Conservation (phyloP, 768 basidiomycete genomes). For the Suillus variegatus region DNA sequence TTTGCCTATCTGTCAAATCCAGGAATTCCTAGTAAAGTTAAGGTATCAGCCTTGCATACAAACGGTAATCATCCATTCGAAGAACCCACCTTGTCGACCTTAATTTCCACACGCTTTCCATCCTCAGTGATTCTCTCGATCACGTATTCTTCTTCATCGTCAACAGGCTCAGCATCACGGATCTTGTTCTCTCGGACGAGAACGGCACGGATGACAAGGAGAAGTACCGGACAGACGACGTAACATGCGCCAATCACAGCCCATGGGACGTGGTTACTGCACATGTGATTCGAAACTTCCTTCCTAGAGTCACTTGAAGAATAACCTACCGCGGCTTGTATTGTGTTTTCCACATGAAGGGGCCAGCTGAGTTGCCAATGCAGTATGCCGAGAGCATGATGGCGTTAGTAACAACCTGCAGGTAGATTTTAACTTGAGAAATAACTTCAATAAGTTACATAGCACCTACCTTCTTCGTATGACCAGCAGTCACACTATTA, state of each 20-base stretch:
- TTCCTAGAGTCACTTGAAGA: neutral
- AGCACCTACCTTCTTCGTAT: constrained; percentile 56
- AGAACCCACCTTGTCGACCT: constrained; percentile 57
- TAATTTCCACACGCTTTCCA: constrained; percentile 52
- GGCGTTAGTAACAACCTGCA: constrained; percentile 51
- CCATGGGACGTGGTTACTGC: constrained; percentile 70
- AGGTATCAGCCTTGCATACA: neutral
- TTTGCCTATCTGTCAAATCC: constrained; percentile 74
- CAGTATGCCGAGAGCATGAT: constrained; percentile 69
- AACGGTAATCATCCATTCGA: neutral
- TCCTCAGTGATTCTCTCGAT: constrained; percentile 47
- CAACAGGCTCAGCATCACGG: constrained; percentile 53
- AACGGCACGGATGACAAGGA: constrained; percentile 44
- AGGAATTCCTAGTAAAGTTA: constrained; percentile 53
- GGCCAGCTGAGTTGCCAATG: constrained; percentile 59
- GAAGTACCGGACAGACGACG: constrained; percentile 43
- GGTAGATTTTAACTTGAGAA: neutral
- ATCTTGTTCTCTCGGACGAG: constrained; percentile 33
- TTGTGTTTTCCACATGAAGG: constrained; percentile 70
- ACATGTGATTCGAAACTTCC: neutral
- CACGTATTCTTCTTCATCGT: constrained; percentile 60
- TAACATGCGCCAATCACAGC: constrained; percentile 67
- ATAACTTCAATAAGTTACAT: too few relatives aligned
- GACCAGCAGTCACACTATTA: constrained; percentile 59
- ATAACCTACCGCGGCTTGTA: constrained; percentile 54